A percentile compares a stretch with the other conserved stretches of the same genome.
Conservation (phyloP, 768 basidiomycete genomes). For the Psilocybe sp. region DNA sequence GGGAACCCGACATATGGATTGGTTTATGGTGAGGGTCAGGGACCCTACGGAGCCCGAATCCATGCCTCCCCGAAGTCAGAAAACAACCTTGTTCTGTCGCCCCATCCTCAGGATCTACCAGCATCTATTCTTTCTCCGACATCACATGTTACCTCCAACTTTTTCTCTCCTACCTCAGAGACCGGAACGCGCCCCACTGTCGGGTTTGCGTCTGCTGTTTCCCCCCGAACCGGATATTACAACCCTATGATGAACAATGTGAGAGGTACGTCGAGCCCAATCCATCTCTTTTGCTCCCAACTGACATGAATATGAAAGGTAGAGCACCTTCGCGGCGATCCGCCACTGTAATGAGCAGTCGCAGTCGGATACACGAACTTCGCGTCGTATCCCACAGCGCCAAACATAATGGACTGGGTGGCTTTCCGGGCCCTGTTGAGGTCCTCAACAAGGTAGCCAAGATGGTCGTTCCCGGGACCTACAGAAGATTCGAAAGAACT, state of each 20-base stretch:
- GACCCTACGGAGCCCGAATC: too few relatives aligned
- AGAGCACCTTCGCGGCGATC: conserved; percentile 22
- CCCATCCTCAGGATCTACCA: too few relatives aligned
- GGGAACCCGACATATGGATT: too few relatives aligned
- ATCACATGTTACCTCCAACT: not conserved
- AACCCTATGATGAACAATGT: conserved; percentile 15
- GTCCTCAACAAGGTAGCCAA: conserved; percentile 36
- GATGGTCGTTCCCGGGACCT: conserved; percentile 39
- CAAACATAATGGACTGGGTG: conserved; percentile 42
- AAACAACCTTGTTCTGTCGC: not conserved
- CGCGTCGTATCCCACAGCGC: conserved; percentile 4
- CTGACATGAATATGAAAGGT: conserved; percentile 3
- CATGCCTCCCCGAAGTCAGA: not conserved
- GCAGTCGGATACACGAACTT: conserved; percentile 4
- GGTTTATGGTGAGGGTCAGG: too few relatives aligned
- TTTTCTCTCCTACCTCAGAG: conserved; percentile 11
- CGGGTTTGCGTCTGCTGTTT: conserved; percentile 17
- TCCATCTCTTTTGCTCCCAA: not conserved
- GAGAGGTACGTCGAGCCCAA: not conserved
- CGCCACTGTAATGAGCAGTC: conserved; percentile 26
- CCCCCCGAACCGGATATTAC: conserved; percentile 11
- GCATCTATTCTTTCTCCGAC: too few relatives aligned
- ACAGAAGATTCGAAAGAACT: conserved; percentile 42
- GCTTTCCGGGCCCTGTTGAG: conserved; percentile 44
- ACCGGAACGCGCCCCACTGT: conserved; percentile 4